Conservation (phyloP, 179 eudicot genomes). For the Beta corolliflora region DNA sequence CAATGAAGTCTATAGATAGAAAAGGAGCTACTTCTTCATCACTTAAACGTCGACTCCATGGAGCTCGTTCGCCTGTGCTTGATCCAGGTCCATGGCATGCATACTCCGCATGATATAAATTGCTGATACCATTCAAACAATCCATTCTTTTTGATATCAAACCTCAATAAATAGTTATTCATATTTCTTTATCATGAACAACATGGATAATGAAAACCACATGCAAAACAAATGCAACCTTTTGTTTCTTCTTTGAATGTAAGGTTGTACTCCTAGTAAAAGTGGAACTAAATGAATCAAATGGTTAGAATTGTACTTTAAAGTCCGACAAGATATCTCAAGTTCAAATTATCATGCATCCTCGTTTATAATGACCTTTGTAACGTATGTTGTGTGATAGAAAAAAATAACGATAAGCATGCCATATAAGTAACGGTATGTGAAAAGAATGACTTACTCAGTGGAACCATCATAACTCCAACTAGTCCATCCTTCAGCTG, state of each 20-base stretch:
- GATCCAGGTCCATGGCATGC: conserved; percentile 78
- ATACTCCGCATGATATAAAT: conserved; percentile 69
- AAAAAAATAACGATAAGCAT: no score
- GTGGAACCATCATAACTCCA: conserved; percentile 49
- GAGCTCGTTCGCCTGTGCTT: conserved; percentile 35
- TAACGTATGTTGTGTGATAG: no score
- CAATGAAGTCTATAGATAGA: conserved; percentile 54
- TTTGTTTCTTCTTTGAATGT: no score
- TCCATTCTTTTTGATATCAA: not conserved
- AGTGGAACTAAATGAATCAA: no score
- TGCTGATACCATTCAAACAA: conserved; percentile 37
- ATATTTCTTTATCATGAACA: no score
- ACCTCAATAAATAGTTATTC: not conserved
- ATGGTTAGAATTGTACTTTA: no score
- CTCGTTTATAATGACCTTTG: no score
- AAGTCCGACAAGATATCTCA: no score
- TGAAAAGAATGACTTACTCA: conserved; percentile 33
- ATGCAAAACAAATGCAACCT: no score
- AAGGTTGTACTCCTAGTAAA: no score
- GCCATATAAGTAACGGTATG: not conserved
- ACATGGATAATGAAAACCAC: no score
- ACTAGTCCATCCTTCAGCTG: conserved; percentile 48
- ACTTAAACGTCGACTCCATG: conserved; percentile 54
- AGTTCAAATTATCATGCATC: no score
- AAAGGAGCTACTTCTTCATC: conserved; percentile 55